Evolutionary conservation across 129 eudicot genomes (phyloP), one percentile per base, ranked within the genome.

Genomic region (Cynara cardunculus): DNA sequence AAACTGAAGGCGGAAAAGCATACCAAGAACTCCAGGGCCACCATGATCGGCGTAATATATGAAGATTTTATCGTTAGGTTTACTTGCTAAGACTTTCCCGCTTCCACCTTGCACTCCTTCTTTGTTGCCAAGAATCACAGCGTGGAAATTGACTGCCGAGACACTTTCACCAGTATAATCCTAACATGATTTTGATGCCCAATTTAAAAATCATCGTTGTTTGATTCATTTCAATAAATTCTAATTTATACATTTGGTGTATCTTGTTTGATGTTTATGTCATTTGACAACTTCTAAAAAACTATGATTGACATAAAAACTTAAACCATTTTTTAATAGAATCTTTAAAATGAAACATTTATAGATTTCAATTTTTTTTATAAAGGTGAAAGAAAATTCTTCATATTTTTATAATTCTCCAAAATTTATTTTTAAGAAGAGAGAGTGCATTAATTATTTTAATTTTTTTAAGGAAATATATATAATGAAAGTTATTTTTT

Each of bases 1-100:
- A 46, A 12, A 46, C 0, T 46, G 19, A 46, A 46, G 59, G 19
- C 59, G 4, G 25, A 59, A 59, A 59, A 5, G 3, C 3, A 70
- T 7, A 90, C 96, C 96, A 18, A 91, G 91, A 34, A 91, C 88
- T 71, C 96, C 96, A 11, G 96, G 89, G 31, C 96, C 96, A 5
- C 96, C 96, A 83, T 91, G 96, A 76, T 91, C 92, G 10, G 92
- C 80, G 81, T 91, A 91, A 79, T 91, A 91, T 9, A 91, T 7
- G 18, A 91, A 91, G 68, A 91, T 91, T 68, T 90, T 85, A 77
- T 91, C 96, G 41, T 83, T 79, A 11, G 92, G 88, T 46, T 84
- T 84, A 66, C 91, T 91, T 22, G 83, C 76, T 21, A 91, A 75
- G 24, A 91, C 96, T 84, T 91, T 91, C 2, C 92, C 87, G n/a